A percentile compares a stretch with the other conserved stretches of the same genome.
Evolutionary conservation across 805 yeast genomes (phyloP).

Genomic region (Wickerhamomyces tratensis): DNA sequence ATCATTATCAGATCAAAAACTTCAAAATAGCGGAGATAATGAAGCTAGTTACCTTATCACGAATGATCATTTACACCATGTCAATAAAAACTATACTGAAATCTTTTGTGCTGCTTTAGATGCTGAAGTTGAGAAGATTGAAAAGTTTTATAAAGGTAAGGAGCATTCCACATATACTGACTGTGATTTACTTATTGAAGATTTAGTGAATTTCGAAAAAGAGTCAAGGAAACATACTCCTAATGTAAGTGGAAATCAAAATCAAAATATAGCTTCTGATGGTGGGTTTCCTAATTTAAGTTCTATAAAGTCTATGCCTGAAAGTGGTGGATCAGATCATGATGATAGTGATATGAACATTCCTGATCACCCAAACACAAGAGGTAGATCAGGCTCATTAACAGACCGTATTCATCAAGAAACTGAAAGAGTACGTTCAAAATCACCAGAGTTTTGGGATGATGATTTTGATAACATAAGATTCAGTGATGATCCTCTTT

Average conservation of each 20-base stretch:
- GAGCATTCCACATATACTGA: slow-evolving; percentile 47
- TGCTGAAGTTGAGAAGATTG: slow-evolving; percentile 67
- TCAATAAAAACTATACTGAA: slow-evolving; percentile 34
- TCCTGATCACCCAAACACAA: slow-evolving; percentile 1
- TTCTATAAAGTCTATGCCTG: slow-evolving; percentile 1
- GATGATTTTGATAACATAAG: slow-evolving; percentile 8
- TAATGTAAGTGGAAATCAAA: too few species aligned
- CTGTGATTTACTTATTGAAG: slow-evolving; percentile 48
- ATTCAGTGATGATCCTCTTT: slow-evolving; percentile 12
- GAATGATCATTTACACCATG: slow-evolving; percentile 21
- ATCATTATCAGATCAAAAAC: slow-evolving; percentile 10
- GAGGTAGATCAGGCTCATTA: slow-evolving; percentile 15
- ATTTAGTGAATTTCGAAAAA: slow-evolving; percentile 52
- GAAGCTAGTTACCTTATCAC: slow-evolving; percentile 20
- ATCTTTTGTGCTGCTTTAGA: slow-evolving; percentile 70
- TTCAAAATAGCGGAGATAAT: slow-evolving; percentile 11
- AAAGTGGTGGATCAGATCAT: slow-evolving; percentile 22
- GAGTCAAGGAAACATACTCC: neutral
- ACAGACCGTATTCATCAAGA: slow-evolving; percentile 11
- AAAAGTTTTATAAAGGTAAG: slow-evolving; percentile 59
- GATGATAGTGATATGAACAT: slow-evolving; percentile 16
- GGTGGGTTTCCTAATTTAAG: neutral
- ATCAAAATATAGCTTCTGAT: neutral
- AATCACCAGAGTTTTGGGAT: slow-evolving; percentile 18
- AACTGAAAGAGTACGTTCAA: slow-evolving; percentile 8